Conservation (phyloP, 345 rosid species). For the Citrus unshiu region DNA sequence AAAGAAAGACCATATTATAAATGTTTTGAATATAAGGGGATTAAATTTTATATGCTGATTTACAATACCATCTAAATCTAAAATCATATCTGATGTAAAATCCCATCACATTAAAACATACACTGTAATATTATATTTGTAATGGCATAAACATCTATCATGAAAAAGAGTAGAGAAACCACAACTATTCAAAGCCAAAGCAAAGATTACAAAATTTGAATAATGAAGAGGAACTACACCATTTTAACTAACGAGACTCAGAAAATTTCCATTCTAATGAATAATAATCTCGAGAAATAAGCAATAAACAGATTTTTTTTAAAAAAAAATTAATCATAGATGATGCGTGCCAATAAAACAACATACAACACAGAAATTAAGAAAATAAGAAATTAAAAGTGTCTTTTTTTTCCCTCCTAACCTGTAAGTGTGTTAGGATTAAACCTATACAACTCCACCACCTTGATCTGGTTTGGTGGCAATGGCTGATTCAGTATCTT, state of each 20-base stretch:
- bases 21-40: too few species aligned
- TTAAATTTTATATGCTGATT: background rate
- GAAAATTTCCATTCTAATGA: background rate
- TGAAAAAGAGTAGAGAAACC: background rate
- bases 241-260: background rate
- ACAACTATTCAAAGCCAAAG: too few species aligned
- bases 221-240: background rate
- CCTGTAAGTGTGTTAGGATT: slow-evolving; percentile 20
- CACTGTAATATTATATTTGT: background rate
- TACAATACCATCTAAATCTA: background rate
- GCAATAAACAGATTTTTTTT: background rate
- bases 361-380: background rate
- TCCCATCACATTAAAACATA: too few species aligned
- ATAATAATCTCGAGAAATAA: background rate
- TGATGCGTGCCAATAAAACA: background rate
- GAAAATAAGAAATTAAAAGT: background rate
- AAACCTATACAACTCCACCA: slow-evolving; percentile 15
- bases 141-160: background rate
- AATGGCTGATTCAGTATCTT: background rate
- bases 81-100: background rate
- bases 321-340: background rate
- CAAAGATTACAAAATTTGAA: background rate
- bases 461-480: slow-evolving; percentile 21
- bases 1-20: background rate
- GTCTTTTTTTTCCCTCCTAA: background rate